Conservation (phyloP, 352 stramenopile species). For the Phytophthora pluvialis region DNA sequence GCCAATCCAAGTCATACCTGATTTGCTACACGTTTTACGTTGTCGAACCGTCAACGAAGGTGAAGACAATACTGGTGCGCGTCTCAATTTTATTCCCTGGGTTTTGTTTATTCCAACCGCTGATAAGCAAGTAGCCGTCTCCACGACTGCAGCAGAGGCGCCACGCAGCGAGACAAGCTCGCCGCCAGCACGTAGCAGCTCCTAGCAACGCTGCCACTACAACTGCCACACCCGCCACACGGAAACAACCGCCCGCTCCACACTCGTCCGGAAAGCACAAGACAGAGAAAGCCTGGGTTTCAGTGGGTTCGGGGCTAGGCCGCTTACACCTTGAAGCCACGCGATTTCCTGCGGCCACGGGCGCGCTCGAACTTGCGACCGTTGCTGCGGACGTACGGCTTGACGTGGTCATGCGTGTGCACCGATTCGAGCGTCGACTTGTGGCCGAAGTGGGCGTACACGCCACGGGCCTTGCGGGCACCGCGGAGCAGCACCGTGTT, state of each 20-base stretch:
- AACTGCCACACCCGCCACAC: slow-evolving; percentile 13
- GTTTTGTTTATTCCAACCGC: slow-evolving; percentile 52
- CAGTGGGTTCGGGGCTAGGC: slow-evolving; percentile 35
- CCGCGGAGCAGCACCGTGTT: slow-evolving; percentile 99
- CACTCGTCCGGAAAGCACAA: slow-evolving; percentile 35
- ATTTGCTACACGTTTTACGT: background rate
- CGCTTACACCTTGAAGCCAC: slow-evolving; percentile 99
- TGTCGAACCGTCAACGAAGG: slow-evolving; percentile 2
- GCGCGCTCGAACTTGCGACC: slow-evolving; percentile 99
- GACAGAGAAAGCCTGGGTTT: slow-evolving; percentile 44
- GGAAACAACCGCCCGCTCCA: slow-evolving; percentile 9
- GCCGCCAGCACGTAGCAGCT: slow-evolving; percentile 26
- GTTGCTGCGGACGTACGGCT: slow-evolving; percentile 98
- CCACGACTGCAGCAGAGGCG: slow-evolving; percentile 28
- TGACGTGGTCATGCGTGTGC: slow-evolving; percentile 98
- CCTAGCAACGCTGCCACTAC: slow-evolving; percentile 32
- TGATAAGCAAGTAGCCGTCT: slow-evolving; percentile 32
- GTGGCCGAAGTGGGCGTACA: slow-evolving; percentile 99
- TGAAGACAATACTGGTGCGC: slow-evolving; percentile 62
- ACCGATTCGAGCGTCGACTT: slow-evolving; percentile 96
- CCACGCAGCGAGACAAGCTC: slow-evolving; percentile 22
- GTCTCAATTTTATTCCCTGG: slow-evolving; percentile 87
- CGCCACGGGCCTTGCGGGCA: slow-evolving; percentile 96
- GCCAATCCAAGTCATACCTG: background rate
- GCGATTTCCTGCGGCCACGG: slow-evolving; percentile 98